Base-by-base conservation (phyloP, 2,329 filamentous ascomycete species). In the Plectosphaerella cucumerina region DNA sequence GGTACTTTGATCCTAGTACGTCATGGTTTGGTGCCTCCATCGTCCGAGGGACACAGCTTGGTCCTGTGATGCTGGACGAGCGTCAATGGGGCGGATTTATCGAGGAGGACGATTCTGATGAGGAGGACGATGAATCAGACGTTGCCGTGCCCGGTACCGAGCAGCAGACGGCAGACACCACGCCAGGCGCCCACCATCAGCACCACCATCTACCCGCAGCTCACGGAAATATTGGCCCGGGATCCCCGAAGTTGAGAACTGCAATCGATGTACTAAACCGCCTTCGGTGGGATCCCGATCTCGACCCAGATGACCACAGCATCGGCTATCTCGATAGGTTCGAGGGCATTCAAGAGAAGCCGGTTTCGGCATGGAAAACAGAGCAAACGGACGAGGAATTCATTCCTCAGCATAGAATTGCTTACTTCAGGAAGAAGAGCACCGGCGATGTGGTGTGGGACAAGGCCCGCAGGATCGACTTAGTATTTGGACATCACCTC, bases 341-440 rank as follows among this genome's bases (percentile, higher is more conserved):
- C 58, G 53, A 71, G 4, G 81, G 80, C 1, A 69, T 73, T 3
- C 72, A 70, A 56, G 82, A 85, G 63, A 77, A 76, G 55, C 61
- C 71, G 2, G 64, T 85, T 5, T 75, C 75, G 48, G 66, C 71
- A 26, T 86, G 82, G 82, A 83, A 80, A 68, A 71, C 68, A 15
- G 82, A 85, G 59, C 76, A 80, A 64, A 84, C 82, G 31, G 77
- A 85, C 56, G 81, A 85, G 53, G 82, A 86, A 63, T 86, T 84
- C 59, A 85, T 86, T 50, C 83, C 83, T 6, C 80, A 85, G 64
- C 82, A 85, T 59, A 72, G 82, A 15, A 82, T 86, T 55, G 61
- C 82, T 50, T 85, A 82, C 62, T 85, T 86, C 59, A 81, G 75
- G 63, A 70, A 75, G 11, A 73, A 65, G 60, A 76, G 72, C 51